Conservation (phyloP, 768 basidiomycete genomes). For the Leucocoprinus sp. region DNA sequence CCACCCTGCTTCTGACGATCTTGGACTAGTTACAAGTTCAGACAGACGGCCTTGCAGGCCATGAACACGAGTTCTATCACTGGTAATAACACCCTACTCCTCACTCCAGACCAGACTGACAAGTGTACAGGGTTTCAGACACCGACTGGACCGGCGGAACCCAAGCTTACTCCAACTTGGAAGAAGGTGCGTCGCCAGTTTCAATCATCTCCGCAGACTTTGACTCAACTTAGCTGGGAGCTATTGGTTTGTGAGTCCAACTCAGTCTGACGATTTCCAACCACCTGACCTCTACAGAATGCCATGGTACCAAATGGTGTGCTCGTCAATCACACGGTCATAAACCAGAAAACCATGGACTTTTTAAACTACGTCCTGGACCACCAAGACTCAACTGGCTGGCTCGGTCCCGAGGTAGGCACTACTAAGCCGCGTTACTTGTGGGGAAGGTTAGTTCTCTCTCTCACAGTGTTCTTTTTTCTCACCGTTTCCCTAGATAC, state of each 20-base stretch:
- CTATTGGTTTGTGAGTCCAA: constrained; percentile 45
- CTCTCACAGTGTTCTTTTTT: not conserved
- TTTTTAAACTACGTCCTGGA: constrained; percentile 43
- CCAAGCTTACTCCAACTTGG: constrained; percentile 32
- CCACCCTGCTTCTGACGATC: not conserved
- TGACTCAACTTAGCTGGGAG: constrained; percentile 36
- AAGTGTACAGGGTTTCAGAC: constrained; percentile 23
- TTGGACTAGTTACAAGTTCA: constrained; percentile 29
- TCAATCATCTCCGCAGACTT: not conserved
- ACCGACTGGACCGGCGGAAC: constrained; percentile 36
- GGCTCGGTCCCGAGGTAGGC: constrained; percentile 48
- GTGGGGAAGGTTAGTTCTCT: constrained; percentile 37
- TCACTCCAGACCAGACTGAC: not conserved
- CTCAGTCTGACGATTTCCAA: constrained; percentile 19
- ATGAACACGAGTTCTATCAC: constrained; percentile 35
- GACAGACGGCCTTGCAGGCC: constrained; percentile 35
- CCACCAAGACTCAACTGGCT: constrained; percentile 45
- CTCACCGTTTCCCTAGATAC: constrained; percentile 25
- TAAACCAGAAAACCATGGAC: constrained; percentile 36
- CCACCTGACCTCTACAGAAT: constrained; percentile 23
- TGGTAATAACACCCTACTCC: constrained; percentile 19
- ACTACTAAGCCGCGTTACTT: constrained; percentile 45
- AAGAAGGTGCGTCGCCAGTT: constrained; percentile 26
- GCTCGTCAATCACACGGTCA: constrained; percentile 35
- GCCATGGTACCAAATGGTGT: constrained; percentile 47